Percentiles rank a stretch among this genome's conserved stretches.
Evolutionary conservation across 1,284 basidiomycete genomes (phyloP).

Genomic region (Pisolithus thermaeus): DNA sequence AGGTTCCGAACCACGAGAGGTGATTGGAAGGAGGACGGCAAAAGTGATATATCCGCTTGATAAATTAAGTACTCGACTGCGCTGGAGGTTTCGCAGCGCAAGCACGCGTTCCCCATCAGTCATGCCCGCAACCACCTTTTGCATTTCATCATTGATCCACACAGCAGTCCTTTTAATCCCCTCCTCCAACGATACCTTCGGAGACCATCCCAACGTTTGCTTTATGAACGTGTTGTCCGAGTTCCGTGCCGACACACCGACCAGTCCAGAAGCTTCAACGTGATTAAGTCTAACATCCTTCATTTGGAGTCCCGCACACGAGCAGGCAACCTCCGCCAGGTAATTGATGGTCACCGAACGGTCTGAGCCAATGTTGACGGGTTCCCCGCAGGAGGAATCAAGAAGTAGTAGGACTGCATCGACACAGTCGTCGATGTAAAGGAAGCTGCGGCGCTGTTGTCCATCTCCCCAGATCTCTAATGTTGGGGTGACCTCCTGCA

Average conservation of each 20-base stretch:
- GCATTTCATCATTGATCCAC: slow-evolving; percentile 43
- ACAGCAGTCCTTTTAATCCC: slow-evolving; percentile 41
- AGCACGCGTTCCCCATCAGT: slow-evolving; percentile 6
- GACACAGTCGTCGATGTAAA: slow-evolving; percentile 50
- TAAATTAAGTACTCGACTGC: slow-evolving; percentile 37
- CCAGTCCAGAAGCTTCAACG: slow-evolving; percentile 27
- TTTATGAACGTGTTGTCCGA: slow-evolving; percentile 42
- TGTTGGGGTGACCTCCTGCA: slow-evolving; percentile 2
- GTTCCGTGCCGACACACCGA: slow-evolving; percentile 48
- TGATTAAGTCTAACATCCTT: slow-evolving; percentile 26
- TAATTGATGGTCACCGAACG: slow-evolving; percentile 37
- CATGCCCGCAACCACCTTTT: slow-evolving; percentile 14
- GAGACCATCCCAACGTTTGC: slow-evolving; percentile 38
- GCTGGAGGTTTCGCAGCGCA: slow-evolving; percentile 18
- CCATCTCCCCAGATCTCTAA: slow-evolving; percentile 59
- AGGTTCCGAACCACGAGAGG: slow-evolving; percentile 38
- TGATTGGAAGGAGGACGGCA: slow-evolving; percentile 52
- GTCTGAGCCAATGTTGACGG: slow-evolving; percentile 53
- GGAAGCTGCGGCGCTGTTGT: slow-evolving; percentile 46
- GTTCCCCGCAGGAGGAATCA: slow-evolving; percentile 27
- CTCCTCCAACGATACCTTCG: slow-evolving; percentile 33
- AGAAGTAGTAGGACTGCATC: slow-evolving; percentile 43
- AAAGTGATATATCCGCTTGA: slow-evolving; percentile 34
- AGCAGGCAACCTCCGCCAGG: slow-evolving; percentile 39
- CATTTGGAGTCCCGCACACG: slow-evolving; percentile 27